Evolutionary conservation across 305 asterid species (phyloP), one percentile per base, ranked within the genome.

Genomic region (Solanum hybrid): DNA sequence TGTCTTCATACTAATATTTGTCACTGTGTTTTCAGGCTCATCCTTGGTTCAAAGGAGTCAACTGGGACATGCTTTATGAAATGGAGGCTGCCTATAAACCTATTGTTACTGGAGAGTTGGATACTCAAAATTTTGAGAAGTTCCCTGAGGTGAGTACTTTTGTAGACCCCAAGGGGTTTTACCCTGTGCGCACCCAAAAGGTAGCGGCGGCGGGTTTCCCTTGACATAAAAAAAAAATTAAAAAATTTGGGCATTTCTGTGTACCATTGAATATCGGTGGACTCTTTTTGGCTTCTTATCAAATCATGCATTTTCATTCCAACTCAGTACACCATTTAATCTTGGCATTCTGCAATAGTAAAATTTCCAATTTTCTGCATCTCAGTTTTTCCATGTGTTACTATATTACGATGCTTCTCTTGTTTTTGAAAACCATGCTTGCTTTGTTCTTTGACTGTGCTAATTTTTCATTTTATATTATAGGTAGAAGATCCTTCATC

Each of bases 11-110:
- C 72, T 9, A 81, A 81, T 24, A 41, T 32, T 83, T 83, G 87
- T 83, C 27, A 4, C 87, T 83, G 27, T 38, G 77, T 88, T 93
- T 94, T 91, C 95, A 96, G 99, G 98, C 93, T 89, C 99, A 97
- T 92, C 97, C 96, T 7, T 97, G 99, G 99, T 93, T 97, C 90
- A 91, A 93, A 92, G 95, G 93, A 61, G 79, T 94, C 65, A 94
- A 96, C 85, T 97, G 99, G 99, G 99, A 97, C 32, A 81, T 83
- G 77, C 98, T 97, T 91, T 97, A 97, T 87, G 99, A 97, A 94
- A 93, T 92, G 95, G 99, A 97, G 93, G 98, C 99, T 91, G 98
- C 99, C 75, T 95, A 95, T 94, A 96, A 96, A 91, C 99, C 99
- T 78, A 94, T 92, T 3, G 97, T 96, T n/a, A 94, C 93, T n/a